Percentiles rank a stretch among this genome's conserved stretches.
phyloP scores from a whole-genome alignment of 345 rosid genomes.

The Theobroma cacao region DNA sequence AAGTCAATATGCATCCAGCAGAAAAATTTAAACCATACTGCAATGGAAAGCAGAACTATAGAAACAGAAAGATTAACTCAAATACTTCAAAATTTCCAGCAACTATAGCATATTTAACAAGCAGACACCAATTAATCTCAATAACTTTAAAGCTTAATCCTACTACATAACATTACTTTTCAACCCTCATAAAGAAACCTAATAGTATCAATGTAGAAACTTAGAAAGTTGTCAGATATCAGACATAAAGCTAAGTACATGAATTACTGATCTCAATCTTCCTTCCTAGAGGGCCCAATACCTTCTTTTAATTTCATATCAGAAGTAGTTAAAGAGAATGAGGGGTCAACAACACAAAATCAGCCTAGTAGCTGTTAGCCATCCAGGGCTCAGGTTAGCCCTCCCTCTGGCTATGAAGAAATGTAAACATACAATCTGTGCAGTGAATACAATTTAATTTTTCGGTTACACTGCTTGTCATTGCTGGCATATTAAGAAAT shows the following conservation, averaged over 20 bases:
- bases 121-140: background rate
- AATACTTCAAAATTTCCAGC: background rate
- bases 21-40: background rate
- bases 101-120: constrained; percentile 13
- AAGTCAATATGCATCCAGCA: no score
- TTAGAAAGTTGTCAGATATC: background rate
- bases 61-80: background rate
- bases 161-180: background rate
- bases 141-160: background rate
- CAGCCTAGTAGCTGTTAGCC: background rate
- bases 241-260: background rate
- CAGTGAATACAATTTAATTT: background rate
- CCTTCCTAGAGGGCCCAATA: background rate
- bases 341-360: background rate
- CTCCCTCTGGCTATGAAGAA: background rate
- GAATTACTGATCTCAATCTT: background rate
- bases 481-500: background rate
- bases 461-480: background rate
- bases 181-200: background rate
- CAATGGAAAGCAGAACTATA: background rate
- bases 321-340: background rate
- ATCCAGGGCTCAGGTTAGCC: background rate
- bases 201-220: background rate
- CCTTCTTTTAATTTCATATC: background rate
- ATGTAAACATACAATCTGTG: background rate